Base-by-base conservation (phyloP, 345 rosid genomes). In the Acer campestre region DNA sequence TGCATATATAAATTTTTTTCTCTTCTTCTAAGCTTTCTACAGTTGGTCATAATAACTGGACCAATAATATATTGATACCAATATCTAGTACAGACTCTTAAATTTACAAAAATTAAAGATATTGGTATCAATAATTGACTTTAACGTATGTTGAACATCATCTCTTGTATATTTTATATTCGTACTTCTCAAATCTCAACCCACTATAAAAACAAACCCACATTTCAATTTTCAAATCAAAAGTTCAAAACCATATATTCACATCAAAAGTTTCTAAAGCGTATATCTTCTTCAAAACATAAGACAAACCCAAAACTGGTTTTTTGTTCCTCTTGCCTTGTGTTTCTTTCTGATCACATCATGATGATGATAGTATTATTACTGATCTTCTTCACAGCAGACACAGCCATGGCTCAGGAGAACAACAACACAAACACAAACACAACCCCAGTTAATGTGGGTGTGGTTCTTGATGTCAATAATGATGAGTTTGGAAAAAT, bases 391-490 rank as follows among this genome's bases (percentile, higher is more conserved):
- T 29, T 64, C 49, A 75, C 49, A 20, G 11, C 51, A 20, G 13
- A 75, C 16, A 75, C 22, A 14, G 81, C 78, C 59, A 42, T 73
- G 82, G 70, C 83, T 6, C 61, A 78, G 23, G 0, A 56, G 23
- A 56, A 56, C 25, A 56, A 56, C 48, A 80, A 78, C 67, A 64
- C 75, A 49, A 25, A 25, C 27, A 25, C 27, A 2, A 9, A 29
- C 31, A 14, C 61, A 35, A 44, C 69, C 1, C 77, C 78, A 14
- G 89, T 89, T 44, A 80, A 79, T 6, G 87, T 90, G 0, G 96
- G 94, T 4, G 84, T 90, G 67, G 79, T 84, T 80, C 80, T 92
- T 3, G 92, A 90, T 64, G 11, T 78, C 16, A 86, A 85, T 20
- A 51, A 4, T 0, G n/a, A 4, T 0, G n/a, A 0, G 11, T 8